A percentile compares a stretch with the other conserved stretches of the same genome.
Conservation (phyloP, 345 rosid species). For the Murraya paniculata region DNA sequence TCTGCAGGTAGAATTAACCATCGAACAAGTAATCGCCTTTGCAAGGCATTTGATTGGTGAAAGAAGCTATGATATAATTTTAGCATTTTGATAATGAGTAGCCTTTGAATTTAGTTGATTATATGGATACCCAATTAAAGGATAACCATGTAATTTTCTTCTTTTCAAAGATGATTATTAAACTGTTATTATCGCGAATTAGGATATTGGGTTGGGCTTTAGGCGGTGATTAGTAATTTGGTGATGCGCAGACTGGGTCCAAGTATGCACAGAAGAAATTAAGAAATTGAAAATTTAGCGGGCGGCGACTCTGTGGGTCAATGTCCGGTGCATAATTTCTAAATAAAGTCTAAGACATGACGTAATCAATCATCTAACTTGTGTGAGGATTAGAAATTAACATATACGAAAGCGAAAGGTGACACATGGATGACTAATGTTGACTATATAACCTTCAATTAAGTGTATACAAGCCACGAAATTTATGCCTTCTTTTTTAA, state of each 20-base stretch:
- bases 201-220: neutral
- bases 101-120: neutral
- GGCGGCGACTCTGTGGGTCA: neutral
- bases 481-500: neutral
- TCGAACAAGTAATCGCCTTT: constrained; percentile 2
- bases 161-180: too few relatives aligned
- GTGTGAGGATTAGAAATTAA: neutral
- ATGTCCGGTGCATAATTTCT: neutral
- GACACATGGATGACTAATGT: neutral
- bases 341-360: neutral
- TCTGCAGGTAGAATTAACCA: constrained; percentile 8
- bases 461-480: too few relatives aligned
- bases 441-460: neutral
- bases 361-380: neutral
- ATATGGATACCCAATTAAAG: neutral
- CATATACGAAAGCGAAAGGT: too few relatives aligned
- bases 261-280: neutral
- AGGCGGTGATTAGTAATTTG: neutral
- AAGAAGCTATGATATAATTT: neutral
- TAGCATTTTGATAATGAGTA: neutral
- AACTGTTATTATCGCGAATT: neutral
- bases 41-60: neutral
- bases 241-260: neutral
- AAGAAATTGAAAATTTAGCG: neutral
- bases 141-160: neutral